Conservation (phyloP, 352 stramenopile species). For the Pythium utonaiense region DNA sequence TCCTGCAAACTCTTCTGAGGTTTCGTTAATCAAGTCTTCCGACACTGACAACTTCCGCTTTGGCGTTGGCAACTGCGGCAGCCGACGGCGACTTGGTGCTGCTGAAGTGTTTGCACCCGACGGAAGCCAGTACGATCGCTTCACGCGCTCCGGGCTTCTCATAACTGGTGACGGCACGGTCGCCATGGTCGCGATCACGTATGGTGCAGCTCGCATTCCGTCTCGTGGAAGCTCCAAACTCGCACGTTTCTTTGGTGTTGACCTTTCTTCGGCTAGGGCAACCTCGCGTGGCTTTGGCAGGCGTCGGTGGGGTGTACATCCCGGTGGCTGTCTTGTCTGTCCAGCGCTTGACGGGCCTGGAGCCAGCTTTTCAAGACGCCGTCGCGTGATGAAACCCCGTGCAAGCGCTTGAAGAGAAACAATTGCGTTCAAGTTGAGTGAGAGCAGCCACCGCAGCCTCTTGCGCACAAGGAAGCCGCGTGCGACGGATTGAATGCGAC, state of each 20-base stretch:
- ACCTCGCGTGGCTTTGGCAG: not conserved
- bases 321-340: not conserved
- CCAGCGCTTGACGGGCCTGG: not conserved
- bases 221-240: not conserved
- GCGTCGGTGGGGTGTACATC: not conserved
- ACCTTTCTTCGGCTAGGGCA: not conserved
- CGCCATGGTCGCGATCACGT: conserved; percentile 15
- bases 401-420: conserved; percentile 37
- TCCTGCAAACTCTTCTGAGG: not conserved
- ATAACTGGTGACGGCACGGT: conserved; percentile 16
- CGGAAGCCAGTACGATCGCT: conserved; percentile 73
- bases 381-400: conserved; percentile 10
- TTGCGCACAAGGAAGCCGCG: conserved; percentile 61
- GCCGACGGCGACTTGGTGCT: not conserved
- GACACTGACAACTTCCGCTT: not conserved
- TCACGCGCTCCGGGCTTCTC: conserved; percentile 24
- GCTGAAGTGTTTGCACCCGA: conserved; percentile 25
- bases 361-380: not conserved
- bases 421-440: conserved; percentile 43
- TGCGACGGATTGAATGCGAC: conserved; percentile 70
- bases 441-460: conserved; percentile 44
- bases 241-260: not conserved
- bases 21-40: not conserved
- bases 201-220: not conserved
- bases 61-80: conserved; percentile 2